Conservation (phyloP, 1,139 yeast genomes). For the Komagataea norvegica region DNA sequence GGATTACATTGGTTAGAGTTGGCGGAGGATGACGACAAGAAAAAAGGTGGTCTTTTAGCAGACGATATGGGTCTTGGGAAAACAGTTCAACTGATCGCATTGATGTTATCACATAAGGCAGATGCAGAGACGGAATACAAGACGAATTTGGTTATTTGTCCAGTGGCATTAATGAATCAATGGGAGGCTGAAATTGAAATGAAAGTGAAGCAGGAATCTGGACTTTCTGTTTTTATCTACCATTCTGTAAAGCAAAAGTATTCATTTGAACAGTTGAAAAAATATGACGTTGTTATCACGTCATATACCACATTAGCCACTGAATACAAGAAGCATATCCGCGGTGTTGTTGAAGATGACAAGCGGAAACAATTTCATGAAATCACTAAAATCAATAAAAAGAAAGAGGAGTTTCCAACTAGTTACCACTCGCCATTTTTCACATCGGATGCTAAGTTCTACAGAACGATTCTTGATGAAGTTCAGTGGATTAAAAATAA, state of each 20-base stretch:
- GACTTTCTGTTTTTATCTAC: constrained; percentile 49
- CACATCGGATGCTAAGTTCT: constrained; percentile 45
- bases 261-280: constrained; percentile 42
- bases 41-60: constrained; percentile 77
- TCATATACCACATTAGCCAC: constrained; percentile 69
- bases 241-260: constrained; percentile 46
- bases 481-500: constrained; percentile 87
- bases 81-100: constrained; percentile 75
- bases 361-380: constrained; percentile 37
- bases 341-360: constrained; percentile 19
- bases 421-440: constrained; percentile 65
- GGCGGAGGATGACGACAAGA: constrained; percentile 46
- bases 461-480: constrained; percentile 80
- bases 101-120: constrained; percentile 55
- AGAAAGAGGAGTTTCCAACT: constrained; percentile 20
- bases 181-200: constrained; percentile 77
- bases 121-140: constrained; percentile 27
- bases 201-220: constrained; percentile 47
- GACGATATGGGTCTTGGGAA: constrained; percentile 97
- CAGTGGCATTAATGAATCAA: constrained; percentile 73
- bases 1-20: constrained; percentile 83
- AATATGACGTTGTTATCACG: constrained; percentile 71
- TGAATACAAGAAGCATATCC: constrained; percentile 62
- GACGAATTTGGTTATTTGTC: constrained; percentile 77
- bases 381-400: constrained; percentile 28